These are phyloP conservation scores for Suillus variegatus DNA, from an alignment of 768 basidiomycete genomes.

Conservation along the genomic window DNA sequence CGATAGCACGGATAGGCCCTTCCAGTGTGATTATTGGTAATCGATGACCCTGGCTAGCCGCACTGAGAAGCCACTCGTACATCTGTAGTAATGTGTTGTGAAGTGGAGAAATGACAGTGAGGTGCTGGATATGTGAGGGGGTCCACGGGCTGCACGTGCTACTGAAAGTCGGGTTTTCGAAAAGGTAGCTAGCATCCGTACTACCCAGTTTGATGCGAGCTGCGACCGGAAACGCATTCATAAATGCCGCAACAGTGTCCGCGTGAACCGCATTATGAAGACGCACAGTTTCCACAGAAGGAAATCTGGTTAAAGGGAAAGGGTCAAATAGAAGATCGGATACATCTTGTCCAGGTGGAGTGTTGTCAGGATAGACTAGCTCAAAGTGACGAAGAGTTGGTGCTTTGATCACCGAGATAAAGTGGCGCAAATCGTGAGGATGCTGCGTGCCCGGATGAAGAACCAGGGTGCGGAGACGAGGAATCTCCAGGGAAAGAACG, in stretches of 20 bases:
- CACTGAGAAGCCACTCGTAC: constrained; percentile 2
- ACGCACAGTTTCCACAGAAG: constrained; percentile 4
- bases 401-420: constrained; percentile 14
- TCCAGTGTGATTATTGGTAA: neutral
- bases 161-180: neutral
- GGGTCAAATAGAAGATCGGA: constrained; percentile 12
- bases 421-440: constrained; percentile 7
- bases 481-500: constrained; percentile 2
- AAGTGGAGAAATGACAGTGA: constrained; percentile 2
- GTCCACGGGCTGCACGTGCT: neutral
- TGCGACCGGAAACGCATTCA: constrained; percentile 1
- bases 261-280: neutral
- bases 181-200: neutral
- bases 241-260: neutral
- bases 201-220: constrained; percentile 1
- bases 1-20: neutral
- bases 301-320: constrained; percentile 12
- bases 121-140: neutral
- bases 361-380: constrained; percentile 1
- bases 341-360: constrained; percentile 4
- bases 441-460: constrained; percentile 15
- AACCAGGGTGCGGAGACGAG: constrained; percentile 12
- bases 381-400: constrained; percentile 2
- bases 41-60: neutral
- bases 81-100: neutral